Percentiles rank a stretch among this genome's conserved stretches.
phyloP scores from a whole-genome alignment of 2,329 filamentous ascomycete genomes.

The Aschersonia sp. region DNA sequence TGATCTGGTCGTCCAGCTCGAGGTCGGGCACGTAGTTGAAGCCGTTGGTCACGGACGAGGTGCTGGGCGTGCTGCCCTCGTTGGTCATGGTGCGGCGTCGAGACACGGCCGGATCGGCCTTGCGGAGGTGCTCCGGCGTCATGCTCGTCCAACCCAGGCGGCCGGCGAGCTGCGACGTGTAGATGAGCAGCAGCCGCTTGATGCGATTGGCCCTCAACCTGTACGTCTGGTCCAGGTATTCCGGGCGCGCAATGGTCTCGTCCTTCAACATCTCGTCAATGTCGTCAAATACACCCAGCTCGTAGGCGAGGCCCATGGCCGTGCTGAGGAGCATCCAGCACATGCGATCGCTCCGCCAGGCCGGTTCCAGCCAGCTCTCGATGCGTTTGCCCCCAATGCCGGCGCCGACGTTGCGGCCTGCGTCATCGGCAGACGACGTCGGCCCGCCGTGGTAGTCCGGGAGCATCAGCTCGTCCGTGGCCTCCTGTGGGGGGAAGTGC shows the following conservation, averaged over 20 bases:
- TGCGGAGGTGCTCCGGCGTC: slow-evolving; percentile 57
- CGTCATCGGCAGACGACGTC: slow-evolving; percentile 21
- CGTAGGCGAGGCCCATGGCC: slow-evolving; percentile 77
- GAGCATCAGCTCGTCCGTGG: slow-evolving; percentile 53
- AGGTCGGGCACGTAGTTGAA: slow-evolving; percentile 55
- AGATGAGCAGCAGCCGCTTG: slow-evolving; percentile 75
- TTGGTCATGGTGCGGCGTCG: slow-evolving; percentile 32
- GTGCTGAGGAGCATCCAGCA: slow-evolving; percentile 96
- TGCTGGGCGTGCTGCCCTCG: slow-evolving; percentile 46
- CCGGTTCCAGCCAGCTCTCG: slow-evolving; percentile 91
- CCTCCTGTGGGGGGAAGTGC: slow-evolving; percentile 79
- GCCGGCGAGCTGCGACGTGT: slow-evolving; percentile 86
- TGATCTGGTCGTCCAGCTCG: slow-evolving; percentile 54
- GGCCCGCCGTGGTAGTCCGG: slow-evolving; percentile 40
- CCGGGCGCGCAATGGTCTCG: slow-evolving; percentile 42
- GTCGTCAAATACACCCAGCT: slow-evolving; percentile 89
- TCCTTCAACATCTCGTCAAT: slow-evolving; percentile 57
- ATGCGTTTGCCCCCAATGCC: slow-evolving; percentile 73
- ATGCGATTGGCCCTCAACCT: slow-evolving; percentile 68
- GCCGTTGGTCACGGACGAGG: slow-evolving; percentile 39
- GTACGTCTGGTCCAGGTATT: slow-evolving; percentile 63
- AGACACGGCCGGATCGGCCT: slow-evolving; percentile 40
- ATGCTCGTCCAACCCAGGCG: slow-evolving; percentile 87
- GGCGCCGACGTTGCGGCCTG: slow-evolving; percentile 20
- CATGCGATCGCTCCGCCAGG: slow-evolving; percentile 89